These are phyloP conservation scores for Pezicula carpinea DNA, from an alignment of 2,329 filamentous ascomycete genomes.

Conservation along the genomic window DNA sequence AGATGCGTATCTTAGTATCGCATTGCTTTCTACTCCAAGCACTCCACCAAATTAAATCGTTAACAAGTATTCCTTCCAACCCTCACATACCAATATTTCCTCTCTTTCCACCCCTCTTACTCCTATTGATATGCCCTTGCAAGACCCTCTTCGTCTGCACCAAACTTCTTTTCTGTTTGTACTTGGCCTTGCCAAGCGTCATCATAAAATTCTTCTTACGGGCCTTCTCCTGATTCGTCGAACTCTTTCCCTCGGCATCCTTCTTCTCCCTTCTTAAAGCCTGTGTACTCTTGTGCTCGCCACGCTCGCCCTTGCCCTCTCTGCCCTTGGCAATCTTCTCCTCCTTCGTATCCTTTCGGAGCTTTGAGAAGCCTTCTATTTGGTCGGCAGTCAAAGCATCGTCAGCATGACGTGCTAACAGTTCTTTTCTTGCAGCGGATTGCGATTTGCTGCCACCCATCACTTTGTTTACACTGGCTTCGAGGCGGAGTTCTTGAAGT, in stretches of 20 bases:
- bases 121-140: constrained; percentile 74
- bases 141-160: constrained; percentile 78
- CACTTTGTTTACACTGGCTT: constrained; percentile 65
- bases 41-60: background rate
- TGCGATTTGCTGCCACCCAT: constrained; percentile 42
- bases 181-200: constrained; percentile 94
- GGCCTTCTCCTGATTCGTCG: constrained; percentile 95
- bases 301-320: constrained; percentile 72
- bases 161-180: constrained; percentile 91
- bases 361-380: constrained; percentile 78
- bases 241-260: constrained; percentile 85
- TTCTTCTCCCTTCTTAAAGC: constrained; percentile 85
- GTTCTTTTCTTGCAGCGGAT: constrained; percentile 31
- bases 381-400: constrained; percentile 86
- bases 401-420: constrained; percentile 64
- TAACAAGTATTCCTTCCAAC: background rate
- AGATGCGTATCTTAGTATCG: no score
- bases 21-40: no score
- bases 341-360: constrained; percentile 84
- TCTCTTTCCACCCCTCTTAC: constrained; percentile 78
- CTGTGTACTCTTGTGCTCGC: constrained; percentile 80
- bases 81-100: constrained; percentile 49
- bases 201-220: constrained; percentile 98
- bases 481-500: constrained; percentile 77
- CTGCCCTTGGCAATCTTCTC: constrained; percentile 80